phyloP scores from a whole-genome alignment of 306 rosid species.

The Medicago lupulina region DNA sequence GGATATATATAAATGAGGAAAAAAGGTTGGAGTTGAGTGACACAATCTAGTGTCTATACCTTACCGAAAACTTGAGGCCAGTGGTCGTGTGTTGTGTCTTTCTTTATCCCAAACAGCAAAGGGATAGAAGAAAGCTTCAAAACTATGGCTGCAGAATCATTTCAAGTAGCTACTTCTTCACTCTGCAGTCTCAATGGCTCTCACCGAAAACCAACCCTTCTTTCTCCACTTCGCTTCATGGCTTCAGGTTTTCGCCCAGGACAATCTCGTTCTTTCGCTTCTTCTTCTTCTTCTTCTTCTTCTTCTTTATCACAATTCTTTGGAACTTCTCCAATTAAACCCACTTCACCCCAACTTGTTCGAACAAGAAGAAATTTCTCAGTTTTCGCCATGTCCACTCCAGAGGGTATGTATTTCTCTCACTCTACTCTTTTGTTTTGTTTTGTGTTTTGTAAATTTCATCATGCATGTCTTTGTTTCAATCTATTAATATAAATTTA shows the following conservation, averaged over 20 bases:
- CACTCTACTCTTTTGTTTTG: too few species aligned
- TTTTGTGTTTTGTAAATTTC: too few species aligned
- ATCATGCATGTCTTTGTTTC: too few species aligned
- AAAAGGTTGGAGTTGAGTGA: neutral
- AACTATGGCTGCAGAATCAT: conserved; percentile 72
- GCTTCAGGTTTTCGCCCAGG: conserved; percentile 52
- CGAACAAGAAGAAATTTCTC: conserved; percentile 61
- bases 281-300: conserved; percentile 69
- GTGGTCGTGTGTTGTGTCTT: conserved; percentile 5
- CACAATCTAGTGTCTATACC: conserved; percentile 40
- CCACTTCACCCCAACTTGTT: conserved; percentile 49
- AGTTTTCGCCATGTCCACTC: conserved; percentile 75
- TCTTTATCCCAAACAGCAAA: conserved; percentile 51
- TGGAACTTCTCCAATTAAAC: conserved; percentile 50
- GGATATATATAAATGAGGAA: neutral
- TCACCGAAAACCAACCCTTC: conserved; percentile 61
- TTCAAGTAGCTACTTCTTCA: conserved; percentile 56
- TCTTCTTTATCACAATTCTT: conserved; percentile 68
- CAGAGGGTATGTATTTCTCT: conserved; percentile 61
- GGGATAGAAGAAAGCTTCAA: conserved; percentile 11
- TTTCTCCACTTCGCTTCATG: conserved; percentile 57
- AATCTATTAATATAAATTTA: neutral
- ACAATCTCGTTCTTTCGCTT: conserved; percentile 51
- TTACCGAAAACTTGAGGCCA: conserved; percentile 50
- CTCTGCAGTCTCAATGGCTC: conserved; percentile 63